Base-by-base conservation (phyloP, 2,329 filamentous ascomycete species). In the Ceratocystis destructans region DNA sequence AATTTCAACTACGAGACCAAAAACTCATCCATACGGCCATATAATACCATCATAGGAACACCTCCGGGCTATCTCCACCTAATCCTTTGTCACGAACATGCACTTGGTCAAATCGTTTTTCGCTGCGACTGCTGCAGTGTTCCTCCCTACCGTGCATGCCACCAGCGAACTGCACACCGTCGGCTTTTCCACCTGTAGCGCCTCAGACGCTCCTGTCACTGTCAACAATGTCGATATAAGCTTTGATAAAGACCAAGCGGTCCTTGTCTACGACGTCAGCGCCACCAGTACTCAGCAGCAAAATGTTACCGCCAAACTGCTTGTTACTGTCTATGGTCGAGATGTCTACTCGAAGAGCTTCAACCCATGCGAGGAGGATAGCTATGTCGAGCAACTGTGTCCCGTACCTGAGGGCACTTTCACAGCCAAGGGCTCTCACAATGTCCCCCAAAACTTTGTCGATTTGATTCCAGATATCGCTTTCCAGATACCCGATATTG, bases 401-500 rank as follows among this genome's bases (percentile, higher is more conserved):
- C 94, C 94, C 73, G 87, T 96, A 7, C 91, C 92, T 12, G 78
- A 80, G 3, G 88, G 89, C 28, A 77, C 75, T 5, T 99, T 97
- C 72, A 76, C 83, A 15, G 91, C 93, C 6, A 77, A 78, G 55
- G 93, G 91, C 61, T 78, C 77, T 2, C 87, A 94, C 74, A 76
- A 79, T 37, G 88, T 99, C 48, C 88, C 91, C 17, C 76, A 82
- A 0, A 72, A 85, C 68, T 93, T 86, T 73, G 85, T 89, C 66
- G 81, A 81, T 65, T 77, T 88, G 76, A 93, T 99, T 50, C 94
- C 94, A 1, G 78, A 84, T 1, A 96, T 99, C 70, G 93, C 93
- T 12, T 99, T 96, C 77, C 83, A 84, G 68, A 80, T 99, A 41
- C 94, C 94, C 62, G 92, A 99, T 74, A 87, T 99, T 71, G 87